Evolutionary conservation across 73 alveolate genomes (phyloP), one percentile per base, ranked within the genome.

Genomic region (Effrenium voratum): DNA sequence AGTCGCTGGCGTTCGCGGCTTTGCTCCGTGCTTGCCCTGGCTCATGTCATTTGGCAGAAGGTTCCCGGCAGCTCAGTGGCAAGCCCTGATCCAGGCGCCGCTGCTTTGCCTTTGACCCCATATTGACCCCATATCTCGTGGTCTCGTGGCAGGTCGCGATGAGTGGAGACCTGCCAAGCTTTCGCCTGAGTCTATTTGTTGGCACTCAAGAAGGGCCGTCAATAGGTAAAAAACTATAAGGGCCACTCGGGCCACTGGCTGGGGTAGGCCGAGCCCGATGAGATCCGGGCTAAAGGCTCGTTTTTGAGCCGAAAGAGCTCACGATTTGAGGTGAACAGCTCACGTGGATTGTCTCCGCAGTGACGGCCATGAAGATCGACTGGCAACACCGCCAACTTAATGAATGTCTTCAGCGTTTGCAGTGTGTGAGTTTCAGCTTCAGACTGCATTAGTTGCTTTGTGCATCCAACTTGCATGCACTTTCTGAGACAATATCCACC

Each of bases 1-100:
- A 82, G 75, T 47, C 92, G n/a, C n/a, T 80, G 91, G 91, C 91
- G 70, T 80, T 46, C 32, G 41, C 15, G 10, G 41, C 79, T 66
- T 52, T 8, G 63, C 19, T 8, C 8, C 63, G 19, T 8, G 19
- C 8, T 19, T 12, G 8, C 63, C 63, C 19, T 52, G 8, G 63
- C 19, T 19, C 63, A 19, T 19, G 19, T 8, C 8, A 8, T 52
- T 52, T 52, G 8, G 5, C 41, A 8, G 41, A 40, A 76, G 92
- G 92, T 81, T 81, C 38, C 95, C 95, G 32, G 95, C 95, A 2
- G 75, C 44, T 34, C 97, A 90, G 59, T 90, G 97, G 97, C 97
- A 90, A 47, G 97, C 88, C 26, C 87, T 90, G 97, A 40, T 90
- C n/a, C 97, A 76, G 46, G 97, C 57, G 47, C 34, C 22, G 68